Base-by-base conservation (phyloP, 441 rosid genomes). In the Aquilaria agallochum region DNA sequence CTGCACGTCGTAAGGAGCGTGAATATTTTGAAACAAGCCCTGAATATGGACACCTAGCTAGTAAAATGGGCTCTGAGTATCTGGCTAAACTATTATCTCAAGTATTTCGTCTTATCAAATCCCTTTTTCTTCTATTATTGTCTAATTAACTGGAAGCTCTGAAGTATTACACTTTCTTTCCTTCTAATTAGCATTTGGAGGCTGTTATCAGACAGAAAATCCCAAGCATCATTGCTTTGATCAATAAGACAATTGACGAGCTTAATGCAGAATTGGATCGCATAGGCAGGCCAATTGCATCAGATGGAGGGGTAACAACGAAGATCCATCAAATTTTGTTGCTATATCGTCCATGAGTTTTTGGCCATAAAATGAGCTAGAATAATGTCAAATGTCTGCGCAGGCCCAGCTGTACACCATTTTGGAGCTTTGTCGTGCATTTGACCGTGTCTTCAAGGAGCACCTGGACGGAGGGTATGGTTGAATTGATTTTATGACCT, bases 1-100 rank as follows among this genome's bases (percentile, higher is more conserved):
- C 74, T 82, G 97, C 98, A 45, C 97, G 99, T 50, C 73, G 90
- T 50, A 95, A 92, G 79, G 99, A 95, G 83, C 81, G 74, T 31
- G 99, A 95, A 76, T 95, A 95, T 76, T 95, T 95, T 77, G 97
- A 92, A 74, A 86, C 90, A 60, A 92, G 99, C 79, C 97, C 99
- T 0, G 99, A 95, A 56, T 95, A 95, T 64, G 97, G 98, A 56
- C 99, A 95, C 79, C 76, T 95, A 72, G 83, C 99, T 13, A 87
- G 85, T 70, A 85, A 83, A 73, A 95, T 95, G 99, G 99, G 99
- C 31, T 83, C 99, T 42, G 99, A 92, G 72, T 95, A 92, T 80
- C 95, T 95, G 31, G 99, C 99, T 56, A 92, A 92, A 71, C 92
- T 95, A 53, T 76, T 95, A 62, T 95, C 99, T 58, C 78, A 84